A percentile compares a stretch with the other conserved stretches of the same genome.
Evolutionary conservation across 2,329 filamentous ascomycete genomes (phyloP).

Genomic region (Curvularia sp.): DNA sequence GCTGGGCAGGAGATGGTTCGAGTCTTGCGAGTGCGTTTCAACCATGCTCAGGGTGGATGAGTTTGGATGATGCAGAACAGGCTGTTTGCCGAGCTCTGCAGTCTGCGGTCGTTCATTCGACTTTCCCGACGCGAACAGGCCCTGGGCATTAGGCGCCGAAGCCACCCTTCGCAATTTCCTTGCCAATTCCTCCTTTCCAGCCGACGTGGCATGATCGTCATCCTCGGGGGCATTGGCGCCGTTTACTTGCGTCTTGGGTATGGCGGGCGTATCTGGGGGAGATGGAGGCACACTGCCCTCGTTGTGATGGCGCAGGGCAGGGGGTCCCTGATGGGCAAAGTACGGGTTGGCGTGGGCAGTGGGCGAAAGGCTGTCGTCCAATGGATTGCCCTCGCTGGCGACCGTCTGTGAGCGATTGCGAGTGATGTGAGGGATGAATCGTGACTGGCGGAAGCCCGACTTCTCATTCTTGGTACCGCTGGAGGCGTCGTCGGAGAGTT

Average conservation of each 20-base stretch:
- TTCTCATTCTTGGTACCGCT: constrained; percentile 64
- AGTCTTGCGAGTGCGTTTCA: constrained; percentile 50
- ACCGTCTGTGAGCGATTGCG: constrained; percentile 89
- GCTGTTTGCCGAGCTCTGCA: constrained; percentile 85
- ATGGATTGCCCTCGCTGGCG: constrained; percentile 87
- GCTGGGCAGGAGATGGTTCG: constrained; percentile 41
- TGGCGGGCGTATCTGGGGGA: constrained; percentile 84
- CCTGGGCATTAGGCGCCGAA: constrained; percentile 95
- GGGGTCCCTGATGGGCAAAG: constrained; percentile 94
- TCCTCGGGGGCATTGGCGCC: constrained; percentile 69
- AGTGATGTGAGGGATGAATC: constrained; percentile 86
- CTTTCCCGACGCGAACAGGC: constrained; percentile 69
- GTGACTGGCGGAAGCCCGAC: constrained; percentile 78
- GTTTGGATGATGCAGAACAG: constrained; percentile 66
- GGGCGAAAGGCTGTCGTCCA: constrained; percentile 88
- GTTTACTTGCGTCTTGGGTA: constrained; percentile 67
- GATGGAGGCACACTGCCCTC: constrained; percentile 91
- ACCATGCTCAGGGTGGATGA: constrained; percentile 63
- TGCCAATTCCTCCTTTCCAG: constrained; percentile 91
- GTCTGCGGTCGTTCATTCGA: constrained; percentile 73
- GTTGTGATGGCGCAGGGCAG: constrained; percentile 91
- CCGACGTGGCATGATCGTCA: constrained; percentile 71
- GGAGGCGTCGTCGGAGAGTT: constrained; percentile 49
- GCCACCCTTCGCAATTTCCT: constrained; percentile 92
- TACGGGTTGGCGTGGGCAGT: constrained; percentile 96